phyloP scores from a whole-genome alignment of 2,329 filamentous ascomycete genomes.

The Penicillium aurantiogriseum region DNA sequence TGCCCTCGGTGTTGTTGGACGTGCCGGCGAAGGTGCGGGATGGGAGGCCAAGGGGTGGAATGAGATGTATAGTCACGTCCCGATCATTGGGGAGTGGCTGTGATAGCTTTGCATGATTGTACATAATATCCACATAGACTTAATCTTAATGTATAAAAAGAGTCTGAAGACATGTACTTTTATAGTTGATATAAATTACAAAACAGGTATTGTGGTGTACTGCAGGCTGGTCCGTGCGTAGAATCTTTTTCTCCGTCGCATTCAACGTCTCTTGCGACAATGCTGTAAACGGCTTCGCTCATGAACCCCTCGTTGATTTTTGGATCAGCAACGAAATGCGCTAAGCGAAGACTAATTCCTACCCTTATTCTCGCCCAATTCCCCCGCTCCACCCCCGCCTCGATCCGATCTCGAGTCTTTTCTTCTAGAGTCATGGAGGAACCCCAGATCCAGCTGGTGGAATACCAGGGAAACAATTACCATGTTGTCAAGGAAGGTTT shows the following conservation, averaged over 20 bases:
- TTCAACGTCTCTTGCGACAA: constrained; percentile 9
- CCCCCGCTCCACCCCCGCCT: background rate
- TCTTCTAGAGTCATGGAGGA: constrained; percentile 21
- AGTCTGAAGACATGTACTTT: background rate
- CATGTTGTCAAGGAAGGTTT: constrained; percentile 64
- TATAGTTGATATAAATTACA: constrained; percentile 4
- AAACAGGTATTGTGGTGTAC: background rate
- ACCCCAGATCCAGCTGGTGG: constrained; percentile 29
- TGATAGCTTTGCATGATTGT: constrained; percentile 24
- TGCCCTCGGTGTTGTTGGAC: constrained; percentile 73
- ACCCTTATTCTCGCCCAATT: background rate
- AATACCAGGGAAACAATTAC: constrained; percentile 54
- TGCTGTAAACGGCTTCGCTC: constrained; percentile 8
- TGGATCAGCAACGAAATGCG: constrained; percentile 10
- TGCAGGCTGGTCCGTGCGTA: constrained; percentile 20
- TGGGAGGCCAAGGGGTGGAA: constrained; percentile 84
- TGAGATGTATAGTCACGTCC: constrained; percentile 64
- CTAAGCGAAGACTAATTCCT: background rate
- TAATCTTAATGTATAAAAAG: constrained; percentile 1
- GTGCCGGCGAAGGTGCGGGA: constrained; percentile 65
- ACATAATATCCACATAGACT: constrained; percentile 1
- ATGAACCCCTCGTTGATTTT: constrained; percentile 17
- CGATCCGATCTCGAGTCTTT: constrained; percentile 9
- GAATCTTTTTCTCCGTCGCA: constrained; percentile 19
- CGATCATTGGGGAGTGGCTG: constrained; percentile 55